Base-by-base conservation (phyloP, 2,329 filamentous ascomycete genomes). In the Zymoseptoria pseudotritici region DNA sequence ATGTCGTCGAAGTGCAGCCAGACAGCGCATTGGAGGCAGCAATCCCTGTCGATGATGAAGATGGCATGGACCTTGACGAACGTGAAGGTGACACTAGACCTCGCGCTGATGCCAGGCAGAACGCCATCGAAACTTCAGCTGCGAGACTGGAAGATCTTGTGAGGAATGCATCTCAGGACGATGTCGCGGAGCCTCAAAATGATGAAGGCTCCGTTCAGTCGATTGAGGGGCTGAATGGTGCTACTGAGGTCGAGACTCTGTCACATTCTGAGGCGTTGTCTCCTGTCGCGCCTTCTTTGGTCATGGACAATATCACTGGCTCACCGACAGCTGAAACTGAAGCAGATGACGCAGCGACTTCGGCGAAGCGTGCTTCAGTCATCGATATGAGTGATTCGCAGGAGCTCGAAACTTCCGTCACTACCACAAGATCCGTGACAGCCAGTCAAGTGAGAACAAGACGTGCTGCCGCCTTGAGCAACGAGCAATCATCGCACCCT, bases 401-500 rank as follows among this genome's bases (percentile, higher is more conserved):
- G 17, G 13, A 46, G 13, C 36, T n/a, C 36, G 36, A 46, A 46
- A 46, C 17, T 17, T 46, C 36, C 7, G 36, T 46, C 11, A 46
- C 36, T 17, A 46, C 36, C 36, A 46, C 13, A 5, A 46, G 13
- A 46, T 46, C 36, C 36, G 36, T 46, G 36, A 46, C 36, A 46
- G 36, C 36, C 13, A 46, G 13, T 46, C 36, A 52, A 51, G 42
- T 21, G 49, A 22, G 13, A 17, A 20, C 24, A 6, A 17, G 29
- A 10, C 36, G 36, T n/a, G 36, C 36, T 17, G 36, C 36, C 6
- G 13, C 5, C 13, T 46, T 46, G 36, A 46, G 56, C 13, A 56
- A 29, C 19, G 36, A 52, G 51, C 51, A 61, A 53, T 53, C 57
- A 20, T 51, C 57, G 13, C 58, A 60, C 29, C 55, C 62, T 31